Base-by-base conservation (phyloP, 352 stramenopile genomes). In the Achlya hypogyna region DNA sequence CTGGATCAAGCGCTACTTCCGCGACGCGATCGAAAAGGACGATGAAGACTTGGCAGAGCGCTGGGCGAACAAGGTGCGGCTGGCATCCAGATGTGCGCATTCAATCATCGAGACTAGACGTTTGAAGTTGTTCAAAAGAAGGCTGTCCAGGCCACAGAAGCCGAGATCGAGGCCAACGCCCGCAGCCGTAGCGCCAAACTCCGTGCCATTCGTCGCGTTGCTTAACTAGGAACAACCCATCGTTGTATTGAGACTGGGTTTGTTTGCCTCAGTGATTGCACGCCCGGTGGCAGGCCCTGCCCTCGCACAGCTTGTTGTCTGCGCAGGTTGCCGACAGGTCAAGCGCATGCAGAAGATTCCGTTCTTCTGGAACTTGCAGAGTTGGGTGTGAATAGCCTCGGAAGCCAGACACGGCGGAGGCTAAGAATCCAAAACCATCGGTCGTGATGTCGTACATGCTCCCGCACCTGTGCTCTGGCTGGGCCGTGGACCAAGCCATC, bases 401-500 rank as follows among this genome's bases (percentile, higher is more conserved):
- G n/a, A n/a, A n/a, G n/a, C n/a, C n/a, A n/a, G n/a, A n/a, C n/a
- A n/a, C n/a, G n/a, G n/a, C n/a, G n/a, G n/a, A n/a, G n/a, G n/a
- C n/a, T n/a, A n/a, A n/a, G n/a, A n/a, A n/a, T n/a, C n/a, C n/a
- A n/a, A n/a, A n/a, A n/a, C n/a, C n/a, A n/a, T 45, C 38, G 38
- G 38, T 9, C 40, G 40, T 9, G 22, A 98, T 98, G 94, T 96
- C 88, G 71, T 99, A 99, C 78, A 86, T 99, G 76, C 79, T 99
- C 65, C 97, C 97, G 25, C 97, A 99, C 78, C 81, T 99, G 52
- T 82, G 93, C 70, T 97, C 78, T 51, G 96, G 97, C 62, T 99
- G 96, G 93, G 96, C 98, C 72, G 97, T 99, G 56, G 97, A 99
- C 77, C 96, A 99, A 75, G 96, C 97, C 31, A 99, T 99, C 75